Evolutionary conservation across 192 early-diverging fungal genomes (phyloP).

Genomic region (Entomortierella beljakovae): DNA sequence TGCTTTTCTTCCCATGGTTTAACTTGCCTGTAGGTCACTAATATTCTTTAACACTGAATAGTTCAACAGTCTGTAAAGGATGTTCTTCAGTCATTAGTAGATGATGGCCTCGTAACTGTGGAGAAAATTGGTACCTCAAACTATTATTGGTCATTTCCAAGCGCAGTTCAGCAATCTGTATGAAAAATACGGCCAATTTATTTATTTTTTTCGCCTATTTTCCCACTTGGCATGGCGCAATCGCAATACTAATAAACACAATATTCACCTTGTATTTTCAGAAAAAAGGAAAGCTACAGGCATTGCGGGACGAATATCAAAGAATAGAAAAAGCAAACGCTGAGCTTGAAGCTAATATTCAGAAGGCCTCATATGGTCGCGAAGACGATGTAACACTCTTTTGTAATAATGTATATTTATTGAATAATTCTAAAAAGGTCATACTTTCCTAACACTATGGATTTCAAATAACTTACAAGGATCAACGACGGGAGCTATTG

Average conservation of each 20-base stretch:
- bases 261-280: not conserved
- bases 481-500: slow-evolving; percentile 65
- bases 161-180: slow-evolving; percentile 67
- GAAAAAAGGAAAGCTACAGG: slow-evolving; percentile 64
- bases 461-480: slow-evolving; percentile 45
- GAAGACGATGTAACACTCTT: slow-evolving; percentile 71
- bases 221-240: not conserved
- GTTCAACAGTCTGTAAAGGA: slow-evolving; percentile 86
- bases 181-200: not conserved
- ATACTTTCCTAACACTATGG: too few relatives aligned
- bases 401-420: too few relatives aligned
- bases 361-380: slow-evolving; percentile 64
- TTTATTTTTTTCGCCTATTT: not conserved
- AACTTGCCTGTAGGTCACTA: too few relatives aligned
- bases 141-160: slow-evolving; percentile 93
- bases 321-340: slow-evolving; percentile 56
- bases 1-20: too few relatives aligned
- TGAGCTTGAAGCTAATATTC: slow-evolving; percentile 61
- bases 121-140: slow-evolving; percentile 94
- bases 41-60: too few relatives aligned
- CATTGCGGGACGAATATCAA: slow-evolving; percentile 61
- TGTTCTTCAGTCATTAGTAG: slow-evolving; percentile 83
- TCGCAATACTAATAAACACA: slow-evolving; percentile 11
- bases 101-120: slow-evolving; percentile 79
- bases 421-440: too few relatives aligned